Conservation (phyloP, 306 rosid species). For the Carpinus fangiana region DNA sequence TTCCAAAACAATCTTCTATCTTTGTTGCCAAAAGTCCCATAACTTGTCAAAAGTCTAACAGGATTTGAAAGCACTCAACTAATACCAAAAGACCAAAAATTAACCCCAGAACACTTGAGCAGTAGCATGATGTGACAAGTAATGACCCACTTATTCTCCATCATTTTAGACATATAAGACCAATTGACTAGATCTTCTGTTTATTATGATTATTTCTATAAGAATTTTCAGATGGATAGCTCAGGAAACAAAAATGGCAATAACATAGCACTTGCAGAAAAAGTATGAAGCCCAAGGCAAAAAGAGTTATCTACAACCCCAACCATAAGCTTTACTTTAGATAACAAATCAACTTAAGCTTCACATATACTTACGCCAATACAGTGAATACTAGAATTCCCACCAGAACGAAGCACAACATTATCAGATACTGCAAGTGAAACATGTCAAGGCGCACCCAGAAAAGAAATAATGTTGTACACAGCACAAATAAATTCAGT, state of each 20-base stretch:
- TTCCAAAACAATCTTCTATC: neutral
- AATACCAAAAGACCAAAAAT: neutral
- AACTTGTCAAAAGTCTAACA: neutral
- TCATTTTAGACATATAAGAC: neutral
- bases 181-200: neutral
- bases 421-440: slow-evolving; percentile 68
- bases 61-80: neutral
- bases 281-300: neutral
- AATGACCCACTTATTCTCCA: neutral
- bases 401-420: slow-evolving; percentile 71
- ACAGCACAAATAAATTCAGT: neutral
- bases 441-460: slow-evolving; percentile 53
- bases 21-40: neutral
- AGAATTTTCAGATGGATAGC: neutral
- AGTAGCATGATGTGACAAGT: neutral
- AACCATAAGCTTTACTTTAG: neutral
- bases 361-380: slow-evolving; percentile 70
- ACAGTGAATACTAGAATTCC: slow-evolving; percentile 90
- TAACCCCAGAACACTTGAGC: neutral
- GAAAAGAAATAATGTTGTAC: neutral
- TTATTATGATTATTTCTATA: neutral
- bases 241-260: neutral
- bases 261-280: neutral
- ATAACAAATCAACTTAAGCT: neutral
- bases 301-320: neutral